Percentiles rank a stretch among this genome's conserved stretches.
Conservation (phyloP, 352 stramenopile species). For the Phytophthora idaei region DNA sequence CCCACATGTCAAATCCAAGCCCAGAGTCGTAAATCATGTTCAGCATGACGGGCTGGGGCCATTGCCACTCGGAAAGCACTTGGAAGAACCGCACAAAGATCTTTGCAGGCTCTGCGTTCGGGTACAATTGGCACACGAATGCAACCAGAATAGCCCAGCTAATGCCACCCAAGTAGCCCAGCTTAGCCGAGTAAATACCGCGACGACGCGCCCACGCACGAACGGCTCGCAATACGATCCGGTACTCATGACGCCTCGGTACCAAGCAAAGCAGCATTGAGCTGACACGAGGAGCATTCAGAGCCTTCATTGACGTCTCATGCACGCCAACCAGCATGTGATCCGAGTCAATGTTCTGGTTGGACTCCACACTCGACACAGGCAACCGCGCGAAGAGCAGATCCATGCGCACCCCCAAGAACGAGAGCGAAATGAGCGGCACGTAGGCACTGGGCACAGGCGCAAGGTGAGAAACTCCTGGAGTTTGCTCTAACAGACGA, state of each 20-base stretch:
- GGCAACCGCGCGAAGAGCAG: conserved; percentile 90
- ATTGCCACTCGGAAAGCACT: conserved; percentile 85
- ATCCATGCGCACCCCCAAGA: conserved; percentile 91
- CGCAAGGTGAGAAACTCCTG: conserved; percentile 73
- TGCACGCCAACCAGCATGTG: conserved; percentile 93
- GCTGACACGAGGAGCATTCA: conserved; percentile 94
- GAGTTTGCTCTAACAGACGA: conserved; percentile 62
- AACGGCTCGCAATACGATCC: conserved; percentile 80
- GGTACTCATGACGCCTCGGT: conserved; percentile 87
- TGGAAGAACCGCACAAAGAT: conserved; percentile 87
- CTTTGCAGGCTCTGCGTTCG: conserved; percentile 67
- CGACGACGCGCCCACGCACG: conserved; percentile 83
- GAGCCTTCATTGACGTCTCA: conserved; percentile 93
- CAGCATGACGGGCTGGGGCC: conserved; percentile 81
- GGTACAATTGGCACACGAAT: conserved; percentile 93
- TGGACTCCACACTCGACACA: conserved; percentile 60
- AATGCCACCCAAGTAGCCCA: conserved; percentile 97
- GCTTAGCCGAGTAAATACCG: conserved; percentile 97
- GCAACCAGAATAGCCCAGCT: conserved; percentile 98
- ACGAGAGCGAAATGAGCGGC: conserved; percentile 91
- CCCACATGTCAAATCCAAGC: conserved; percentile 89
- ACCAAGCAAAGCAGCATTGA: conserved; percentile 95
- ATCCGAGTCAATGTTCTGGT: conserved; percentile 87
- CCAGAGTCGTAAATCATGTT: conserved; percentile 88
- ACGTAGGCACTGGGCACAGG: conserved; percentile 92